Base-by-base conservation (phyloP, 1,139 yeast genomes). In the Kurtzmaniella natalensis region DNA sequence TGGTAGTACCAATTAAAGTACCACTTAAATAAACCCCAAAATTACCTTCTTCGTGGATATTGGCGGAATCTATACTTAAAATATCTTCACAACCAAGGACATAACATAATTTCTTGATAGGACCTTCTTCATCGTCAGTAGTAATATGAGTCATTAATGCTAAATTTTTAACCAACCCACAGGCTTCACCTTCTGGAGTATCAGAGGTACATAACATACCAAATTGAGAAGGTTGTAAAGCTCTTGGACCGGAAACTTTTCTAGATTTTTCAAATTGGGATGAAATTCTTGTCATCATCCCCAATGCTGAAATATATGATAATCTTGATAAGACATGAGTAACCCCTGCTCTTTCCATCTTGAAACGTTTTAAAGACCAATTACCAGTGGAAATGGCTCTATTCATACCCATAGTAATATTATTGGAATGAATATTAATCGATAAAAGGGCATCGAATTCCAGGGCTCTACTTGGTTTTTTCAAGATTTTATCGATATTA, bases 101-200 rank as follows among this genome's bases (percentile, higher is more conserved):
- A 48, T 69, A 82, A 54, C 96, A 87, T 30, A 89, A 67, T 40
- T 75, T 76, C 45, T 72, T 76, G 30, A 92, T 78, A 10, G 98
- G 97, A 13, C 72, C 84, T 55, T 92, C 97, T 58, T 92, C 99
- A 49, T 87, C 97, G 59, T 92, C 99, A 3, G 98, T 89, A 7
- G 99, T 92, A 51, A 92, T 94, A 61, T 92, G 99, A 11, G 99
- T 92, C 99, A 92, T 92, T 36, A 92, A 72, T 2, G 98, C 98
- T 57, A 92, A 70, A 54, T 92, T 92, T 60, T 92, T 92, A 23
- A 92, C 98, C 57, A 92, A 74, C 51, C 99, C 99, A 78, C 99
- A 92, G 1, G 99, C 98, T 59, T 94, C 99, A 71, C 99, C 99
- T 74, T 92, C 99, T 3, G 99, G 99, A 0, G 99, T 92, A 74